phyloP scores from a whole-genome alignment of 139 green algal species.

The Micromonas commoda region DNA sequence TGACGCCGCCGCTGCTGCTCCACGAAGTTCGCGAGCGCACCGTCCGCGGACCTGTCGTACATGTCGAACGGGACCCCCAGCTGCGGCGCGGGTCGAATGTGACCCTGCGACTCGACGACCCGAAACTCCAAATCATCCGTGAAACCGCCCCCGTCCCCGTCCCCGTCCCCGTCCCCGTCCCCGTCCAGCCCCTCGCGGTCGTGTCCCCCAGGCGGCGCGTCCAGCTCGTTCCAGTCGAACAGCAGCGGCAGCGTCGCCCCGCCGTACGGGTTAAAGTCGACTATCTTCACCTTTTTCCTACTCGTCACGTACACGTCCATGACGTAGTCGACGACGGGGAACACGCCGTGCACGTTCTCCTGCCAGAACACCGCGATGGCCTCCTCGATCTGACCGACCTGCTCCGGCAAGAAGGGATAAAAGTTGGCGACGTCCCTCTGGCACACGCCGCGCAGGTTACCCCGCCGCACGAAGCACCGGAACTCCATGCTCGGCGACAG shows the following conservation, averaged over 20 bases:
- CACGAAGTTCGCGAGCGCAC: constrained; percentile 35
- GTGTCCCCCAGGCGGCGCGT: not conserved
- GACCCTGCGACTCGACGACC: not conserved
- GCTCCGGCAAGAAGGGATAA: constrained; percentile 37
- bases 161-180: not conserved
- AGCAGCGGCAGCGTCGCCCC: constrained; percentile 75
- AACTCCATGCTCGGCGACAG: constrained; percentile 77
- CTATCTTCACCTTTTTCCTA: constrained; percentile 46
- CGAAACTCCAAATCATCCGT: constrained; percentile 9
- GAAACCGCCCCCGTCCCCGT: constrained; percentile 2
- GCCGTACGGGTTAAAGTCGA: constrained; percentile 86
- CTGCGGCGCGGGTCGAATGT: constrained; percentile 5
- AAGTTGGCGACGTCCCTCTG: constrained; percentile 69
- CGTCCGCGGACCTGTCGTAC: constrained; percentile 10
- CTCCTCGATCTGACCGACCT: constrained; percentile 32
- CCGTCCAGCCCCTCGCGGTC: not conserved
- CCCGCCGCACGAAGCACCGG: constrained; percentile 71
- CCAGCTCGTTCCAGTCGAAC: constrained; percentile 64
- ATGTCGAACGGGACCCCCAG: constrained; percentile 38
- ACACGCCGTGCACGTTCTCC: constrained; percentile 2
- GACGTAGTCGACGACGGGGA: constrained; percentile 14
- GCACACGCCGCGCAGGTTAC: constrained; percentile 46
- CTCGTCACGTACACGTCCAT: constrained; percentile 62
- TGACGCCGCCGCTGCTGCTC: not conserved
- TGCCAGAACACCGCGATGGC: constrained; percentile 45